Conservation (phyloP, 352 stramenopile genomes). For the Globisporangium apiculatum region DNA sequence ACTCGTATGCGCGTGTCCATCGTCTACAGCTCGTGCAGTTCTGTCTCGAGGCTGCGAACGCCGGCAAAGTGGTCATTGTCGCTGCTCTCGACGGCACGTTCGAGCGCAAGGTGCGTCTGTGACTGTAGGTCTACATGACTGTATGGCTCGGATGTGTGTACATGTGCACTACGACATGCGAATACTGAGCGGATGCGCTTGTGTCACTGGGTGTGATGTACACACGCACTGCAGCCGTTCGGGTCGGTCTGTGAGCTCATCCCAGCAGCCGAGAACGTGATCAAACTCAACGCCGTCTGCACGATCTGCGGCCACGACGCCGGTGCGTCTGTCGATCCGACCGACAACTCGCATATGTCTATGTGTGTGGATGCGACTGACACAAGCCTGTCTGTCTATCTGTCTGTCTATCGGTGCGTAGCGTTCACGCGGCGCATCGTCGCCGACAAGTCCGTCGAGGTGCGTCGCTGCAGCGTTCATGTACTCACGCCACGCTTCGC, state of each 20-base stretch:
- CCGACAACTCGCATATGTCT: not conserved
- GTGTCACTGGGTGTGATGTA: too few species aligned
- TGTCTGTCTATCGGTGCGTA: constrained; percentile 8
- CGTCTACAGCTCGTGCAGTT: constrained; percentile 59
- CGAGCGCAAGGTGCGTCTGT: constrained; percentile 44
- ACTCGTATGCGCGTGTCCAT: not conserved
- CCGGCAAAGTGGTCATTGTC: constrained; percentile 76
- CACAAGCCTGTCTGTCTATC: constrained; percentile 2
- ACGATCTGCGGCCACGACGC: constrained; percentile 69
- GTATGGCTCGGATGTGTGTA: too few species aligned
- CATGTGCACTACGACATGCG: too few species aligned
- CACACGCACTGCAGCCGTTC: constrained; percentile 37
- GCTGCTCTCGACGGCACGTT: constrained; percentile 71
- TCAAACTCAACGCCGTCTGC: constrained; percentile 83
- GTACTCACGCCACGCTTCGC: not conserved
- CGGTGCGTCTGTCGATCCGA: constrained; percentile 15
- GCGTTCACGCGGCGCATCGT: constrained; percentile 74
- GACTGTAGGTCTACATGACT: too few species aligned
- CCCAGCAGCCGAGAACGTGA: constrained; percentile 64
- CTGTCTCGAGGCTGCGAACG: constrained; percentile 57
- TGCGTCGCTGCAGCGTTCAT: constrained; percentile 10
- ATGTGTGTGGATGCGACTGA: not conserved
- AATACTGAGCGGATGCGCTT: too few species aligned
- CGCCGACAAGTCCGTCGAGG: constrained; percentile 61
- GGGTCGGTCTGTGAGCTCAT: constrained; percentile 66